Evolutionary conservation across 495 filamentous ascomycete species (phyloP), one percentile per base, ranked within the genome.

Genomic region (Penicillium argentinense): DNA sequence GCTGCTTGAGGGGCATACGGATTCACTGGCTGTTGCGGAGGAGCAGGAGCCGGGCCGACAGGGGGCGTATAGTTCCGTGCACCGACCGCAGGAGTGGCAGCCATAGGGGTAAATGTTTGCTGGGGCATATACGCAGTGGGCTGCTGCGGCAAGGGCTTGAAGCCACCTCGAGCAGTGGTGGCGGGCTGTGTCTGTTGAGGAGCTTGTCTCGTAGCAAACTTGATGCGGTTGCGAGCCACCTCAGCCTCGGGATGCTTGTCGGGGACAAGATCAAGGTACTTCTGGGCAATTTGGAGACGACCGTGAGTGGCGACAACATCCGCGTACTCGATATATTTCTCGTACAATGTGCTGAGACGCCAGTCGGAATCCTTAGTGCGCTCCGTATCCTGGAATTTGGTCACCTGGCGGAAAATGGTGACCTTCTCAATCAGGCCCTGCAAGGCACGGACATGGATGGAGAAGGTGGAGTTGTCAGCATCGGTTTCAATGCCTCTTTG

Each of bases 361-460:
- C 95, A 99, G 41, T 83, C 89, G 0, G 84, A 81, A 4, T 73
- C 68, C 26, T 81, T 77, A 39, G 71, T 71, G 45, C 76, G 80
- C 48, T 97, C 90, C 5, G 74, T 73, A 59, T 99, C 93, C 51
- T 86, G 64, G 69, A 95, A 99, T 54, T 92, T 91, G 42, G 88
- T 91, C 32, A 93, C 91, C 57, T 95, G 79, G 39, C 93, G 87
- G 82, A 99, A 97, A 29, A 99, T 83, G 2, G 91, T 95, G 39
- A 99, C 93, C 73, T 97, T 99, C 72, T 99, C 93, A 48, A 99
- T 93, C 64, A 99, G 88, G 39, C 85, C 81, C 57, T 97, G 95
- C 43, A 99, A 71, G 32, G 87, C 85, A 45, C 82, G 81, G 39
- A 91, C 93, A 53, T 97, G 95, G 38, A 97, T 80, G 5, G 92